Base-by-base conservation (phyloP, 192 early-diverging fungal species). In the Diversispora epigaea region DNA sequence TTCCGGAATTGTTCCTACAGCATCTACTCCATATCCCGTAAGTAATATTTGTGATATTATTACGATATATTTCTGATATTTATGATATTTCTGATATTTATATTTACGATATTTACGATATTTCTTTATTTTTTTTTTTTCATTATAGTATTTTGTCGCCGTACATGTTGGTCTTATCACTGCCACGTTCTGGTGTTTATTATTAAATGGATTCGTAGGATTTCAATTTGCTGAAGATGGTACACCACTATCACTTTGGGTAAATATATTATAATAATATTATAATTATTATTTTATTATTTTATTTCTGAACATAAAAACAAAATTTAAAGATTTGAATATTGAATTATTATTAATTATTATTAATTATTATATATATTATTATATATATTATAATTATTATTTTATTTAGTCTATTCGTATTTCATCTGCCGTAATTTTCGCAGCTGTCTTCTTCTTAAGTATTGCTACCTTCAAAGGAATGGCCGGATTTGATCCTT, bases 211-310 rank as follows among this genome's bases (percentile, higher is more conserved):
- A 39, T 93, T 95, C 80, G 92, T 95, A 22, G 91, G 91, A 39
- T 95, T 95, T 78, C 93, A 95, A 77, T 95, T 93, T 86, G 87
- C 90, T 25, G 93, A 95, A 81, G 94, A 95, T 75, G 94, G 94
- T 52, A 95, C 93, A 44, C 84, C 91, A 9, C 78, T 89, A 17
- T 95, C 94, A 4, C 88, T 95, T 75, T 95, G 94, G 94, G 92
- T 94, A 91, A 73, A 79, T 22, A 21, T 4, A 60, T 43, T 56
- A 41, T 56, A 9, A 17, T 40, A n/a, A n/a, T n/a, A n/a, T n/a
- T n/a, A n/a, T 41, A 25, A 25, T 32, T 65, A 64, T 25, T 41
- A 47, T 76, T 17, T 43, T 21, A 75, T 68, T 10, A 22, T 41
- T 22, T 32, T 11, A 14, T 3, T 60, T 82, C n/a, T n/a, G n/a